Base-by-base conservation (phyloP, 441 rosid species). In the Viola pubescens region DNA sequence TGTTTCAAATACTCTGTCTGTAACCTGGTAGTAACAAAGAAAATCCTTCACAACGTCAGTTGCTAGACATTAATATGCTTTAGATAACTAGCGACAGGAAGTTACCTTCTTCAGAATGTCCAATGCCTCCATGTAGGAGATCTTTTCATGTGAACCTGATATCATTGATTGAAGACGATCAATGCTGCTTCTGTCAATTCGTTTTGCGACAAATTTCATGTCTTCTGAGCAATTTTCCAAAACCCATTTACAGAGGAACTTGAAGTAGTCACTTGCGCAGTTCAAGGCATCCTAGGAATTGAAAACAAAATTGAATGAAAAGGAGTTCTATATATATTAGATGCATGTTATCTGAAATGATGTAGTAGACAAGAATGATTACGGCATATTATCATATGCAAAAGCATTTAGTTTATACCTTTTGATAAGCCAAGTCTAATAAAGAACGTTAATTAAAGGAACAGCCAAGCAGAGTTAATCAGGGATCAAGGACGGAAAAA, bases 221-320 rank as follows among this genome's bases (percentile, higher is more conserved):
- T 92, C 98, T 58, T 77, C 84, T 0, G 68, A 45, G 57, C 90
- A 80, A 48, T 87, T 77, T 43, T 89, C 86, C 67, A 82, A 16
- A 48, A 79, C 48, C 88, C 91, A 89, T 64, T 83, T 81, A 76
- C 96, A 79, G 37, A 89, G 81, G 78, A 75, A 86, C 74, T 80
- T 87, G 63, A 89, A 72, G 58, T 68, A 83, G 61, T 87, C 91
- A 56, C 73, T 82, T 19, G 89, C 97, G 61, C 91, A 89, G 46
- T 77, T 80, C 81, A 92, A 86, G 39, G 91, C 87, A 72, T 77
- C 90, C 98, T 89, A 73, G 62, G 62, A 66, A 34, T 52, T 66
- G 70, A 70, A 54, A 71, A 26, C 34, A 26, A 26, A 19, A 2
- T 26, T 26, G 34, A 0, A 26, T 26, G 34, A 2, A 26, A 26